These are phyloP conservation scores for Sporothrix sp. DNA, from an alignment of 2,329 filamentous ascomycete genomes.

Conservation along the genomic window DNA sequence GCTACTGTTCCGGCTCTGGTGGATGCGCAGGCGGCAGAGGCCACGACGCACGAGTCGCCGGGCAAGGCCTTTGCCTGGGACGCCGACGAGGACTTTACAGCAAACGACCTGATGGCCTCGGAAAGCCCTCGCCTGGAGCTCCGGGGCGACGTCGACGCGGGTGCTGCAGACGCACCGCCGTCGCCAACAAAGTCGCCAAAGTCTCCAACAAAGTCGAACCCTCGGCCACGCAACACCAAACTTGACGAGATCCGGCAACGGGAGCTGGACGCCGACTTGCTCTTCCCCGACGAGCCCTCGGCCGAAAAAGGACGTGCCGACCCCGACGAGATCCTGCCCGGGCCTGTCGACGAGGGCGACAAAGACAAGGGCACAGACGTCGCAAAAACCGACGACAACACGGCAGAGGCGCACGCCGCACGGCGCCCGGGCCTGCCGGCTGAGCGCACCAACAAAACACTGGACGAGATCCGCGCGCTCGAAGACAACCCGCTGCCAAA, in stretches of 20 bases:
- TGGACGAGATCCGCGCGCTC: constrained; percentile 38
- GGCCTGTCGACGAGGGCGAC: not conserved
- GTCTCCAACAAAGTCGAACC: constrained; percentile 9
- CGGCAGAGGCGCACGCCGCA: not conserved
- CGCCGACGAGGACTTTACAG: constrained; percentile 49
- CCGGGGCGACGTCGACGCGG: constrained; percentile 22
- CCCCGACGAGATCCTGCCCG: constrained; percentile 1
- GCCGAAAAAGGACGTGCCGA: not conserved
- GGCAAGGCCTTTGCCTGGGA: constrained; percentile 47
- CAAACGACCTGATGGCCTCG: constrained; percentile 44
- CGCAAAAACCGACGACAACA: not conserved
- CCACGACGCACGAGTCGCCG: constrained; percentile 24
- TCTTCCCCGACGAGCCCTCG: constrained; percentile 16
- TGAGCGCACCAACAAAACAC: constrained; percentile 31
- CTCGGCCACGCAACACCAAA: constrained; percentile 29
- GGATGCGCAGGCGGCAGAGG: not conserved
- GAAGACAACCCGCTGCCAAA: constrained; percentile 36
- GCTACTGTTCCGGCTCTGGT: not conserved
- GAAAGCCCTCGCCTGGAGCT: constrained; percentile 39
- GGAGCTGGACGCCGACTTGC: constrained; percentile 19
- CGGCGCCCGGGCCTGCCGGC: constrained; percentile 11
- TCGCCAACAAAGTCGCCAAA: constrained; percentile 15
- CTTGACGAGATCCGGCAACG: constrained; percentile 33
- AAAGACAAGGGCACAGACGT: constrained; percentile 12
- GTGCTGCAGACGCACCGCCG: not conserved